Evolutionary conservation across 495 filamentous ascomycete species (phyloP).

Genomic region (Echria macrotheca): DNA sequence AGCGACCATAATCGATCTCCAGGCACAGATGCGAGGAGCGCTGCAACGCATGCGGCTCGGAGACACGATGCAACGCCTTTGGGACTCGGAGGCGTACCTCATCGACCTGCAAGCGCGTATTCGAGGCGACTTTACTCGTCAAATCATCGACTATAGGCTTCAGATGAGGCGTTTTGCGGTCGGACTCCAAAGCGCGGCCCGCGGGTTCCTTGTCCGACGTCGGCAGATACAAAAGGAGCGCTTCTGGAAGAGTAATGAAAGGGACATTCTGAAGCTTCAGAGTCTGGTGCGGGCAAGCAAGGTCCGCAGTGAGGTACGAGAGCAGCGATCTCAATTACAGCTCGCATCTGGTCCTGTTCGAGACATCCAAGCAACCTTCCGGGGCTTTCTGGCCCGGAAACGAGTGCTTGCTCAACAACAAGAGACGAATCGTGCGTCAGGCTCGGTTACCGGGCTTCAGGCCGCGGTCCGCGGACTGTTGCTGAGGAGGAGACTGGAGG

Average conservation of each 20-base stretch:
- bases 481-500: conserved; percentile 35
- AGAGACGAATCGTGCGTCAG: conserved; percentile 43
- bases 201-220: conserved; percentile 73
- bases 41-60: conserved; percentile 72
- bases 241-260: conserved; percentile 65
- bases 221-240: conserved; percentile 55
- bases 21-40: conserved; percentile 81
- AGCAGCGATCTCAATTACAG: conserved; percentile 56
- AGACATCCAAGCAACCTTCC: conserved; percentile 66
- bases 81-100: conserved; percentile 76
- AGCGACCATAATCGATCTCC: conserved; percentile 65
- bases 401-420: conserved; percentile 47
- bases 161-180: conserved; percentile 73
- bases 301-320: conserved; percentile 61
- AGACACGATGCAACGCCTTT: conserved; percentile 78
- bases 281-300: conserved; percentile 74
- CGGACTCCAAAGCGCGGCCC: conserved; percentile 68
- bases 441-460: conserved; percentile 46
- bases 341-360: conserved; percentile 51
- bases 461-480: conserved; percentile 48
- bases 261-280: conserved; percentile 73
- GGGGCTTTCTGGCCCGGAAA: conserved; percentile 52
- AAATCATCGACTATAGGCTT: conserved; percentile 71
- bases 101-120: conserved; percentile 78
- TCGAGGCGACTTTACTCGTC: conserved; percentile 62